These are phyloP conservation scores for Blastocystis sp. DNA, from an alignment of 352 stramenopile genomes.

Conservation along the genomic window DNA sequence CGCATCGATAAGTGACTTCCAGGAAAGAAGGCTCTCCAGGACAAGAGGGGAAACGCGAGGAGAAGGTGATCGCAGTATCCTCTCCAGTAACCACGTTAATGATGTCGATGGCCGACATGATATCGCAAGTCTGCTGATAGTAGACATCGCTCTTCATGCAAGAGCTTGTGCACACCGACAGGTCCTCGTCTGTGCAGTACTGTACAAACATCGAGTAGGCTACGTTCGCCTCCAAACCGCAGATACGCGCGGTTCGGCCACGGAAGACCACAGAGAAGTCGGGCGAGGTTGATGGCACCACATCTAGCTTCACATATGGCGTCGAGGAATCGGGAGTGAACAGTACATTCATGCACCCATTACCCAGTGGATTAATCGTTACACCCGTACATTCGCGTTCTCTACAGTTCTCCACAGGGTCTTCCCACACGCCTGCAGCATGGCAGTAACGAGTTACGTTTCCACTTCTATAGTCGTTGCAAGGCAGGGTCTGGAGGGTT, in stretches of 20 bases:
- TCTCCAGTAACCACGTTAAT: neutral
- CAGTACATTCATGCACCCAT: neutral
- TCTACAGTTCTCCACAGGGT: constrained; percentile 6
- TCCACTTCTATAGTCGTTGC: constrained; percentile 17
- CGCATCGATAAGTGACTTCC: neutral
- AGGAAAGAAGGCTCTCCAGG: neutral
- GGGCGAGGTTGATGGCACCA: neutral
- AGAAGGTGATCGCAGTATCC: neutral
- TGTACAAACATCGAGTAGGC: constrained; percentile 4
- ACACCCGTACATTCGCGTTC: neutral
- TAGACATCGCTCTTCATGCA: constrained; percentile 27
- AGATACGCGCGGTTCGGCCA: neutral
- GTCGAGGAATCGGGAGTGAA: neutral
- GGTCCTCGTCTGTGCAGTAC: neutral
- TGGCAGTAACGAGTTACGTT: neutral
- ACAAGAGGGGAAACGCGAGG: neutral
- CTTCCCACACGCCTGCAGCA: neutral
- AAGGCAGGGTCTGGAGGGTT: neutral
- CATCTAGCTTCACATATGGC: neutral
- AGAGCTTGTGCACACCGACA: neutral
- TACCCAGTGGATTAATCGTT: neutral
- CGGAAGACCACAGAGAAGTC: neutral
- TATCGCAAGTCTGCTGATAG: constrained; percentile 12
- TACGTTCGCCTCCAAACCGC: constrained; percentile 13
- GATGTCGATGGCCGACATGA: neutral